These are phyloP conservation scores for Lepidium sativum DNA, from an alignment of 345 rosid genomes.

Conservation along the genomic window DNA sequence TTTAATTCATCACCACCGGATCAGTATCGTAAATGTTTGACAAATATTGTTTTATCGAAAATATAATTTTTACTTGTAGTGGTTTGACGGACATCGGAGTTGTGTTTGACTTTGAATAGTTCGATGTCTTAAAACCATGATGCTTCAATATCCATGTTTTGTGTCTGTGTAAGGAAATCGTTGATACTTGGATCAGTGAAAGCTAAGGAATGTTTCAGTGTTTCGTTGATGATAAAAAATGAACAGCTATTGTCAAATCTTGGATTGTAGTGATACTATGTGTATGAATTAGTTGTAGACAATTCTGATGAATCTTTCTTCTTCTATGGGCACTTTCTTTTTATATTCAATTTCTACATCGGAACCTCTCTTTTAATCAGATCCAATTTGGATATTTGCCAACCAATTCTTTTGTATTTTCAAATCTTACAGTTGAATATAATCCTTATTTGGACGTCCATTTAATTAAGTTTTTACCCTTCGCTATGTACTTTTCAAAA, in stretches of 20 bases:
- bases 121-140: too few species aligned
- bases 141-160: too few species aligned
- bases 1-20: too few species aligned
- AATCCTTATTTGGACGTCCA: background rate
- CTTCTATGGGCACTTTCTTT: background rate
- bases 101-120: too few species aligned
- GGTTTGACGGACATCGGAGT: too few species aligned
- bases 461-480: background rate
- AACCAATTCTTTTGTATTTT: background rate
- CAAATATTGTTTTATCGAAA: too few species aligned
- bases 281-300: background rate
- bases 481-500: constrained; percentile 10
- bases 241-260: background rate
- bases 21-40: too few species aligned
- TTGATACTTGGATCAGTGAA: background rate
- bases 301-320: background rate
- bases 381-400: constrained; percentile 3
- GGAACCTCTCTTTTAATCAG: background rate
- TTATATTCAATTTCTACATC: background rate
- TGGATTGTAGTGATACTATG: background rate
- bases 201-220: background rate
- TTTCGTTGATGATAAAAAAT: background rate
- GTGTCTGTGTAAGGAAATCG: background rate
- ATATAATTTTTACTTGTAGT: too few species aligned
- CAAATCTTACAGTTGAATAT: background rate